phyloP scores from a whole-genome alignment of 805 yeast species.

The Trichomonascus vanleenenianus region DNA sequence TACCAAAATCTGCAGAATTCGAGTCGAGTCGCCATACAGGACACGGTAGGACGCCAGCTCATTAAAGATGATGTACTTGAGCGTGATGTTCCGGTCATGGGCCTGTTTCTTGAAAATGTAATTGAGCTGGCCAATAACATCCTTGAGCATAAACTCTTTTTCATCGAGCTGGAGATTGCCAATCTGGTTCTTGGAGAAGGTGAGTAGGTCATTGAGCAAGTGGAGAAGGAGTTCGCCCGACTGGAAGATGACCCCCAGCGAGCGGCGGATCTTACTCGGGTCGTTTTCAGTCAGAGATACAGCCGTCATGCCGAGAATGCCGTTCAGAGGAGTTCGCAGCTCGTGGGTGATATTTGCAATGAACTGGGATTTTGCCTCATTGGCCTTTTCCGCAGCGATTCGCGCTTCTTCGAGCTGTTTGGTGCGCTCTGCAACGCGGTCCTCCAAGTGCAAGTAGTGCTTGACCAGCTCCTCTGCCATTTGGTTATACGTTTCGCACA shows the following conservation, averaged over 20 bases:
- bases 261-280: conserved; percentile 56
- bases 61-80: background rate
- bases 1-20: conserved; percentile 88
- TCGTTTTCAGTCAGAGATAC: conserved; percentile 85
- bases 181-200: conserved; percentile 86
- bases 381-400: conserved; percentile 86
- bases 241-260: conserved; percentile 74
- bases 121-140: conserved; percentile 75
- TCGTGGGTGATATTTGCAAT: conserved; percentile 92
- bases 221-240: conserved; percentile 88
- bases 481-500: conserved; percentile 79
- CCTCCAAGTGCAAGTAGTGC: conserved; percentile 79
- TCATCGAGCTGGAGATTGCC: conserved; percentile 78
- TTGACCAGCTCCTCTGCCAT: conserved; percentile 84
- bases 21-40: conserved; percentile 78
- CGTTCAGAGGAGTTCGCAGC: conserved; percentile 90
- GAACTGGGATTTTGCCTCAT: conserved; percentile 92
- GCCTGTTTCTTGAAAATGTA: conserved; percentile 58
- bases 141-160: conserved; percentile 69
- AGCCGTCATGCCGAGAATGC: conserved; percentile 92
- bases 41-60: conserved; percentile 25
- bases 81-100: conserved; percentile 32
- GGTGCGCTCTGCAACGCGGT: conserved; percentile 78
- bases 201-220: conserved; percentile 80
- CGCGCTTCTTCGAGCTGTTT: conserved; percentile 83